phyloP scores from a whole-genome alignment of 2,329 filamentous ascomycete genomes.

The Ophiostoma piceae region DNA sequence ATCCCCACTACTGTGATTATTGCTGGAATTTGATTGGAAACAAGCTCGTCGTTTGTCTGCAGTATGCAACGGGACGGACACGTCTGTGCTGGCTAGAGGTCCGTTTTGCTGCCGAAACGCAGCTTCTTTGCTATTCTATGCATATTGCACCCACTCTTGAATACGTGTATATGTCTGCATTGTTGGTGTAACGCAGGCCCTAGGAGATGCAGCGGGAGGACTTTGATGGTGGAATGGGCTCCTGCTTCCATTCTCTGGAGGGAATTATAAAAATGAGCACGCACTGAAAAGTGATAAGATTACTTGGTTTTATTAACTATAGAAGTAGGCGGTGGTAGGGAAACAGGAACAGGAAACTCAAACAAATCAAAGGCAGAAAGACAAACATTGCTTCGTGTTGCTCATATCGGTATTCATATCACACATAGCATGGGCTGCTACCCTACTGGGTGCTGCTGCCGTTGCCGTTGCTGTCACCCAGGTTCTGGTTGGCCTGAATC shows the following conservation, averaged over 20 bases:
- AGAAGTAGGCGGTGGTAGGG: no score
- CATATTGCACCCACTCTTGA: neutral
- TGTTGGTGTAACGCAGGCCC: neutral
- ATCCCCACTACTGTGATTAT: neutral
- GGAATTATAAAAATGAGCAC: no score
- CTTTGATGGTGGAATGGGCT: no score
- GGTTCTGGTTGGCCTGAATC: slow-evolving; percentile 38
- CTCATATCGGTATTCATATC: neutral
- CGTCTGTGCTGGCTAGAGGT: slow-evolving; percentile 10
- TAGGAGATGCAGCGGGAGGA: neutral
- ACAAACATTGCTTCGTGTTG: neutral
- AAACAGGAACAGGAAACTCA: no score
- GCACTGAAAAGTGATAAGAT: neutral
- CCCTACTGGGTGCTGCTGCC: neutral
- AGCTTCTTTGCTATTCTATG: slow-evolving; percentile 6
- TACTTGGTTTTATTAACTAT: neutral
- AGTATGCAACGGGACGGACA: neutral
- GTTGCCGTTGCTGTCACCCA: slow-evolving; percentile 25
- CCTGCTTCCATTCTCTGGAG: no score
- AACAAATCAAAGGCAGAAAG: neutral
- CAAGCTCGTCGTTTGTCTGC: neutral
- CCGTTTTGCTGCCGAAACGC: neutral
- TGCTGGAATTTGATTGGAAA: neutral
- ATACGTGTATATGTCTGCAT: slow-evolving; percentile 4
- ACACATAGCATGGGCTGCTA: neutral